Evolutionary conservation across 2,329 filamentous ascomycete genomes (phyloP).

Genomic region (Hypoxylon sp.): DNA sequence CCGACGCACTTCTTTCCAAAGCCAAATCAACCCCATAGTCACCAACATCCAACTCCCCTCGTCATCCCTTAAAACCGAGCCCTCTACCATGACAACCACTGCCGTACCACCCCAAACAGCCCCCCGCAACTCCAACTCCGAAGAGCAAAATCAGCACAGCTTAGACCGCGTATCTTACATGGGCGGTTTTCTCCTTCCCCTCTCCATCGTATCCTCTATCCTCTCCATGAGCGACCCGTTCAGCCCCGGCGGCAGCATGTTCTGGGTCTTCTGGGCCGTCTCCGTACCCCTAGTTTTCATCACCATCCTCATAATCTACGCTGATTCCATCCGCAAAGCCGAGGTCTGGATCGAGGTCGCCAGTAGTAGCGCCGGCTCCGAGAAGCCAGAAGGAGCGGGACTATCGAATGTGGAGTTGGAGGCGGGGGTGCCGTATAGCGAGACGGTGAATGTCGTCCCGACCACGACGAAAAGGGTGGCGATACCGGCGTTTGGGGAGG

Average conservation of each 20-base stretch:
- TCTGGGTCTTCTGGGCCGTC: constrained; percentile 65
- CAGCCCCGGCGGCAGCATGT: constrained; percentile 57
- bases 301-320: constrained; percentile 61
- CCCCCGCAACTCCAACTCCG: constrained; percentile 1
- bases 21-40: constrained; percentile 31
- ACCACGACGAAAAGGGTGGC: constrained; percentile 34
- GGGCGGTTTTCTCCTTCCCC: constrained; percentile 62
- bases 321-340: constrained; percentile 61
- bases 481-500: constrained; percentile 26
- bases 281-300: constrained; percentile 56
- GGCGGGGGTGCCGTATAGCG: constrained; percentile 17
- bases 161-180: constrained; percentile 65
- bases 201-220: constrained; percentile 63
- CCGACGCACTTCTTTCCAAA: constrained; percentile 47
- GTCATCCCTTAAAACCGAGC: constrained; percentile 22
- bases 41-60: constrained; percentile 11
- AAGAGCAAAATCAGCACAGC: constrained; percentile 56
- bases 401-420: constrained; percentile 35
- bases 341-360: constrained; percentile 63
- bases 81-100: background rate
- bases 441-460: background rate
- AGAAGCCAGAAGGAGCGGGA: background rate
- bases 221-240: constrained; percentile 63
- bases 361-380: background rate
- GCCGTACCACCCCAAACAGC: background rate